These are phyloP conservation scores for Cercospora citrullina DNA, from an alignment of 2,329 filamentous ascomycete genomes.

Conservation along the genomic window DNA sequence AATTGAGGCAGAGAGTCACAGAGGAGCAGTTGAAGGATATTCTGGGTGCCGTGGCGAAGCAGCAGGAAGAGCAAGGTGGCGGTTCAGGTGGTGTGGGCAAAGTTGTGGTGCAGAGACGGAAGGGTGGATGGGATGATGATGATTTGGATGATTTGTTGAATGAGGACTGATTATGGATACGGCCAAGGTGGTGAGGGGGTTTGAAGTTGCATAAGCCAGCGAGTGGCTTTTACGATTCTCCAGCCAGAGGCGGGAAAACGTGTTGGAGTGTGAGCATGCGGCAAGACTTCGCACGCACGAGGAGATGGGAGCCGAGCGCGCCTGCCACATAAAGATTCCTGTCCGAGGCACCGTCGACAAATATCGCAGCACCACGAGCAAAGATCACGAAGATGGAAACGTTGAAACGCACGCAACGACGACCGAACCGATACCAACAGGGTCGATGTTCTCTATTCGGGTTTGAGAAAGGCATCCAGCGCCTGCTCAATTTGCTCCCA, in stretches of 20 bases:
- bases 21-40: constrained; percentile 94
- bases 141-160: constrained; percentile 71
- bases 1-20: constrained; percentile 82
- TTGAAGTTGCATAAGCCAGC: too few relatives aligned
- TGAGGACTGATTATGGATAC: constrained; percentile 30
- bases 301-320: too few relatives aligned
- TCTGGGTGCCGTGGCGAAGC: constrained; percentile 77
- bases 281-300: too few relatives aligned
- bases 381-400: too few relatives aligned
- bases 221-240: too few relatives aligned
- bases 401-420: too few relatives aligned
- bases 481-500: constrained; percentile 43
- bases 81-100: constrained; percentile 59
- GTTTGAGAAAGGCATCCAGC: constrained; percentile 15
- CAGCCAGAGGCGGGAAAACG: background rate
- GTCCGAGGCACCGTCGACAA: too few relatives aligned
- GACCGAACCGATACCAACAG: too few relatives aligned
- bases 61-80: constrained; percentile 57
- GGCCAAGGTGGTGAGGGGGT: too few relatives aligned
- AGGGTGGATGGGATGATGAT: constrained; percentile 82
- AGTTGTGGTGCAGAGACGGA: constrained; percentile 82
- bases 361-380: too few relatives aligned
- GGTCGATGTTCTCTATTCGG: background rate
- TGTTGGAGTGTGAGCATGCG: background rate
- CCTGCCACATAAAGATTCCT: too few relatives aligned